phyloP scores from a whole-genome alignment of 2,329 filamentous ascomycete genomes.

The Xylariomycetidae sp. region DNA sequence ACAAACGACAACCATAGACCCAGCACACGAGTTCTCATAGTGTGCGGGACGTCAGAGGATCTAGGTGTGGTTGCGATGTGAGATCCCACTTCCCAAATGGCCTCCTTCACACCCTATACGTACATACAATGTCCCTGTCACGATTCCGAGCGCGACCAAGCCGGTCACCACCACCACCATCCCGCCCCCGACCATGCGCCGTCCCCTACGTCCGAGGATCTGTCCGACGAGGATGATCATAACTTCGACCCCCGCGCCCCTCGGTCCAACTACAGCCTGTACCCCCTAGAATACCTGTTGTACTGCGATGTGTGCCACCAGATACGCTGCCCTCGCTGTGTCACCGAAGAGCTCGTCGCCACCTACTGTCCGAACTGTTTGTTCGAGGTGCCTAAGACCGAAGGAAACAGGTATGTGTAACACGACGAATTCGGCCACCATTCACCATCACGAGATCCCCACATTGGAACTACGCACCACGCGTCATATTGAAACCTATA shows the following conservation, averaged over 20 bases:
- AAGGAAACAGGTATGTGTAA: constrained; percentile 75
- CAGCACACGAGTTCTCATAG: too few relatives aligned
- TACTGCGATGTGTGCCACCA: constrained; percentile 98
- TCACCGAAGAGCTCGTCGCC: constrained; percentile 87
- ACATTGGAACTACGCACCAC: too few relatives aligned
- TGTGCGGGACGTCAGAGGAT: too few relatives aligned
- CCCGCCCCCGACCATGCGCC: constrained; percentile 27
- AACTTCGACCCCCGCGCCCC: constrained; percentile 83
- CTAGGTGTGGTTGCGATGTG: too few relatives aligned
- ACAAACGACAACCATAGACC: not conserved
- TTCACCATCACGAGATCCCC: too few relatives aligned
- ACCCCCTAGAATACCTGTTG: constrained; percentile 86
- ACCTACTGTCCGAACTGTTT: constrained; percentile 95
- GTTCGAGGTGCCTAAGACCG: constrained; percentile 90
- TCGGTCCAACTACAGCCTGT: constrained; percentile 86
- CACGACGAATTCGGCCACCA: too few relatives aligned
- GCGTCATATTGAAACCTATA: too few relatives aligned
- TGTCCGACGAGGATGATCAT: constrained; percentile 52
- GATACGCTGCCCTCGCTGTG: constrained; percentile 88
- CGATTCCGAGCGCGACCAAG: too few relatives aligned
- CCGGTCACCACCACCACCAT: too few relatives aligned
- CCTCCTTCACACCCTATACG: constrained; percentile 52
- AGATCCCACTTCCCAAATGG: constrained; percentile 21
- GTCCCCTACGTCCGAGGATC: constrained; percentile 12
- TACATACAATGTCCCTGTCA: constrained; percentile 63